Evolutionary conservation across 257 asterid species (phyloP), one percentile per base, ranked within the genome.

Genomic region (Lycium barbarum): DNA sequence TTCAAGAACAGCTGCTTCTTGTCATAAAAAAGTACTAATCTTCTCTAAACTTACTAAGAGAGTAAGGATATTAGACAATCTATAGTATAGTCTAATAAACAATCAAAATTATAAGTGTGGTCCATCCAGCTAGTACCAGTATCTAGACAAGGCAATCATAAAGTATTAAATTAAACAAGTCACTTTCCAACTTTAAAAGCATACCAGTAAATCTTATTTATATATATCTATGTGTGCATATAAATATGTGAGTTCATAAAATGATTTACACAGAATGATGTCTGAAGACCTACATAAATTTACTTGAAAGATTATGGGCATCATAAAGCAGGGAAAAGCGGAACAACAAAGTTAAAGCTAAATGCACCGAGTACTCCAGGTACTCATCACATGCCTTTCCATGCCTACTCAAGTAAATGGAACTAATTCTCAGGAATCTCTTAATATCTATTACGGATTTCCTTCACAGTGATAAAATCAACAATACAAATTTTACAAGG

Each of bases 1-100:
- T 72, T n/a, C 80, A 72, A 72, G 2, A n/a, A 72, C 80, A 72
- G 53, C 38, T 72, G 58, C 80, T 72, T 45, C 80, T 72, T 72
- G 38, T 72, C 26, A 68, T 38, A 7, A 36, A 36, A 17, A 68
- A 38, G 53, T 68, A 68, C 78, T 68, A 38, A 26, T 68, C 78
- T 38, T 15, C 78, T 38, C 53, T 68, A 17, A 7, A 43, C 79
- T 40, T 71, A 71, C 36, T 71, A 43, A 71, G 79, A 9, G 35
- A 43, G 35, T 9, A 71, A 71, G 79, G 79, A 43, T 40, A 18
- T 5, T 9, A 71, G 5, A 71, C 36, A 71, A 71, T 71, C 57
- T 71, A 71, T 18, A 18, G 36, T 43, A 71, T 43, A 35, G 9
- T 43, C 36, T 43, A 71, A 71, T 43, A 57, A 71, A 17, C 9